A percentile compares a stretch with the other conserved stretches of the same genome.
Conservation (phyloP, 139 green algal species). For the Nannochloris sp. region DNA sequence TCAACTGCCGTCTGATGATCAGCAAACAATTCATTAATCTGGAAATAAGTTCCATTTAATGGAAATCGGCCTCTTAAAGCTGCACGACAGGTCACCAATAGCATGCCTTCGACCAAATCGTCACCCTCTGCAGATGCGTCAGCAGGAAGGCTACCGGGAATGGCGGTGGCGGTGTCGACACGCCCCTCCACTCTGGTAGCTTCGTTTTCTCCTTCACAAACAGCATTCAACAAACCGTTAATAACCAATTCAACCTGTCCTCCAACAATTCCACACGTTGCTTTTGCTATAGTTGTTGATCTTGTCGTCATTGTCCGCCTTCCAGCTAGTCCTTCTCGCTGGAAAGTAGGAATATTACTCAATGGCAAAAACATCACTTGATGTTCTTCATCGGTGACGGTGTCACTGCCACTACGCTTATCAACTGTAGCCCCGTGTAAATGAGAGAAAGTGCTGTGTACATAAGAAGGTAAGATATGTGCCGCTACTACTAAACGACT, state of each 20-base stretch:
- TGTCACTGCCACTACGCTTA: no score
- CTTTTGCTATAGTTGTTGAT: no score
- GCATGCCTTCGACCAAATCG: slow-evolving; percentile 19
- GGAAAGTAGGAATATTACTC: slow-evolving; percentile 4
- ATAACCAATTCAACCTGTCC: no score
- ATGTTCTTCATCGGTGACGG: not conserved
- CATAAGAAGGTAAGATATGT: not conserved
- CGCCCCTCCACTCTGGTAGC: no score
- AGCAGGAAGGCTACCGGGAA: no score
- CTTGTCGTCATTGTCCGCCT: no score
- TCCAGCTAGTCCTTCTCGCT: not conserved
- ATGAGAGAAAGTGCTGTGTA: not conserved
- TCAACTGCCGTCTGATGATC: slow-evolving; percentile 22
- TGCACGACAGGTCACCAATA: slow-evolving; percentile 46
- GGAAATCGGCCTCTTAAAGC: slow-evolving; percentile 59
- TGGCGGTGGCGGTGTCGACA: not conserved
- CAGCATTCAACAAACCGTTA: no score
- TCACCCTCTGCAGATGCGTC: no score
- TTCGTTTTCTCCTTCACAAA: no score
- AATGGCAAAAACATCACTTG: slow-evolving; percentile 14
- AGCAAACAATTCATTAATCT: slow-evolving; percentile 67
- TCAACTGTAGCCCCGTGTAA: slow-evolving; percentile 10
- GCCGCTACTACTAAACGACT: slow-evolving; percentile 8
- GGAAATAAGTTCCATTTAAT: slow-evolving; percentile 83
- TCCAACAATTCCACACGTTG: no score